phyloP scores from a whole-genome alignment of 2,329 filamentous ascomycete genomes.

The Hortaea sp. region DNA sequence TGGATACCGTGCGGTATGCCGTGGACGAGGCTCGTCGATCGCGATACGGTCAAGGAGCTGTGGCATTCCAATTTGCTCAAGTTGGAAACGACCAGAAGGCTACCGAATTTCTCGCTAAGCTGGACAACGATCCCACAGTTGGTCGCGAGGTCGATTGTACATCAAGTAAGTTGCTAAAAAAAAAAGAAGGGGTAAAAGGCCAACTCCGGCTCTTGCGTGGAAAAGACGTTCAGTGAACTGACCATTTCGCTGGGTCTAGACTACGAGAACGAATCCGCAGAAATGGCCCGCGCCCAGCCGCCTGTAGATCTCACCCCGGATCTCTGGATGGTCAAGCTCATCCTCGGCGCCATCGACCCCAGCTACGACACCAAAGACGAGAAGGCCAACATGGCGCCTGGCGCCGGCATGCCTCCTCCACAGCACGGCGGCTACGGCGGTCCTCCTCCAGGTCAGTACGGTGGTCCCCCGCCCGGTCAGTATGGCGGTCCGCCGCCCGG shows the following conservation, averaged over 20 bases:
- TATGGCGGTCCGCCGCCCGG: slow-evolving; percentile 17
- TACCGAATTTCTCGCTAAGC: slow-evolving; percentile 51
- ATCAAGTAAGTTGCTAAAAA: slow-evolving; percentile 45
- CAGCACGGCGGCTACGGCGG: slow-evolving; percentile 19
- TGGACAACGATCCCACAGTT: slow-evolving; percentile 54
- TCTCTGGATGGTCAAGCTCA: slow-evolving; percentile 57
- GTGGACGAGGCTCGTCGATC: slow-evolving; percentile 40
- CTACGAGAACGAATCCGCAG: slow-evolving; percentile 57
- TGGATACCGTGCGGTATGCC: slow-evolving; percentile 48
- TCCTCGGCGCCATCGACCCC: slow-evolving; percentile 56
- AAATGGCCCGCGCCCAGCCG: slow-evolving; percentile 52
- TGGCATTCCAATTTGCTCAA: slow-evolving; percentile 59
- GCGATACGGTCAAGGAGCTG: slow-evolving; percentile 44
- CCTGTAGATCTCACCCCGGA: slow-evolving; percentile 55
- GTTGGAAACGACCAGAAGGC: slow-evolving; percentile 58
- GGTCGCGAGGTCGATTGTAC: slow-evolving; percentile 57
- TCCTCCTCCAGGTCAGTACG: slow-evolving; percentile 16
- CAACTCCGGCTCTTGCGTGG: no score
- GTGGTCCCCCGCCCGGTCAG: slow-evolving; percentile 15
- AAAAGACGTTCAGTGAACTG: not conserved
- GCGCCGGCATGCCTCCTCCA: slow-evolving; percentile 26
- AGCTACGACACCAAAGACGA: slow-evolving; percentile 59
- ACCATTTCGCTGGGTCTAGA: slow-evolving; percentile 31
- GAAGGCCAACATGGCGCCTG: slow-evolving; percentile 29
- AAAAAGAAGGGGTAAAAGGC: no score